These are phyloP conservation scores for Tulasnella sp. DNA, from an alignment of 768 basidiomycete genomes.

Conservation along the genomic window DNA sequence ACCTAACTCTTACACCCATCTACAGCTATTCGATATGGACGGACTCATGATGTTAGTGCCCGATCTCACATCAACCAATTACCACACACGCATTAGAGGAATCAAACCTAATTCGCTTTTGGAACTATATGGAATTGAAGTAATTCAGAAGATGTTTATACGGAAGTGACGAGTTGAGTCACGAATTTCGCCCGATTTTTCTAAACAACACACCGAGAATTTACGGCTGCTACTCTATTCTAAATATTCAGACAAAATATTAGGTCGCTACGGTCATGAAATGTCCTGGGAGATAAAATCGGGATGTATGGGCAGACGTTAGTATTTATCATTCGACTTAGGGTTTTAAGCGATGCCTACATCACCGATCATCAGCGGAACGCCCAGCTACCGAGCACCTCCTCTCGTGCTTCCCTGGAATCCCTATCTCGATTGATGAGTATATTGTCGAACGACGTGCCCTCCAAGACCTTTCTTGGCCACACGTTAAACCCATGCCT, in stretches of 20 bases:
- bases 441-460: slow-evolving; percentile 48
- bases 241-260: slow-evolving; percentile 49
- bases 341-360: neutral
- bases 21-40: slow-evolving; percentile 56
- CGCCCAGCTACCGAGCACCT: slow-evolving; percentile 52
- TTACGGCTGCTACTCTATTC: slow-evolving; percentile 10
- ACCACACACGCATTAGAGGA: no score
- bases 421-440: slow-evolving; percentile 49
- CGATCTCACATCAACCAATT: neutral
- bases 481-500: slow-evolving; percentile 58
- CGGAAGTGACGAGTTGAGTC: slow-evolving; percentile 62
- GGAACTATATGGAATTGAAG: no score
- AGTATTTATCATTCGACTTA: slow-evolving; percentile 19
- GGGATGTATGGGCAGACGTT: slow-evolving; percentile 82
- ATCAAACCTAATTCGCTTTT: no score
- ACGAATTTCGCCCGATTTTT: slow-evolving; percentile 9
- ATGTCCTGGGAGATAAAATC: slow-evolving; percentile 88
- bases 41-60: slow-evolving; percentile 32
- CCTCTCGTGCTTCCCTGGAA: slow-evolving; percentile 66
- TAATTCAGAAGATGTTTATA: slow-evolving; percentile 68
- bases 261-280: slow-evolving; percentile 56
- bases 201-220: neutral
- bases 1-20: no score
- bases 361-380: slow-evolving; percentile 42
- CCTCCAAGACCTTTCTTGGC: slow-evolving; percentile 58